Percentiles rank a stretch among this genome's conserved stretches.
These are phyloP conservation scores for Thelonectria discophora DNA, from an alignment of 2,329 filamentous ascomycete genomes.

Conservation along the genomic window DNA sequence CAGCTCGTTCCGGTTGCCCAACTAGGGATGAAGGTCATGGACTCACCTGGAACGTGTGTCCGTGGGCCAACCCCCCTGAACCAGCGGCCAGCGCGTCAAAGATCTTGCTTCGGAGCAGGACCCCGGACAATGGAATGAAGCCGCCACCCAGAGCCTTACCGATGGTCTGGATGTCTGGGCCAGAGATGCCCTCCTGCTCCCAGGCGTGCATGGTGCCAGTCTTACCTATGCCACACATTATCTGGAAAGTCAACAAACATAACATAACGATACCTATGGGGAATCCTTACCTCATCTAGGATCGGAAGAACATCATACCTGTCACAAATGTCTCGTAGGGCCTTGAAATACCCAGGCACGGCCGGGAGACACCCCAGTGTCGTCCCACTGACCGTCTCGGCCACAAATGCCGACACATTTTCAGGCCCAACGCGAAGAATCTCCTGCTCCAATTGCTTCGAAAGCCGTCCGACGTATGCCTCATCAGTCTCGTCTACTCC, in stretches of 20 bases:
- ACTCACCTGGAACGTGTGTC: constrained; percentile 71
- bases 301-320: constrained; percentile 78
- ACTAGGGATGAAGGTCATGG: too few species aligned
- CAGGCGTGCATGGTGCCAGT: constrained; percentile 69
- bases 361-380: constrained; percentile 72
- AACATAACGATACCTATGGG: too few species aligned
- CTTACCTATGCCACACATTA: constrained; percentile 75
- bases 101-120: constrained; percentile 64
- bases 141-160: constrained; percentile 74
- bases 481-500: constrained; percentile 60
- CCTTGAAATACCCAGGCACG: constrained; percentile 73
- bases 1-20: too few species aligned
- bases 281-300: constrained; percentile 79
- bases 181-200: constrained; percentile 63
- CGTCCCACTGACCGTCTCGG: constrained; percentile 78
- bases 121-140: constrained; percentile 67
- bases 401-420: constrained; percentile 75
- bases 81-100: constrained; percentile 53
- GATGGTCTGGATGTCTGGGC: constrained; percentile 71
- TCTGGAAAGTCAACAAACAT: too few species aligned
- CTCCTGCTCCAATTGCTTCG: constrained; percentile 71
- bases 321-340: constrained; percentile 73
- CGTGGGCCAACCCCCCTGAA: constrained; percentile 56
- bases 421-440: constrained; percentile 71
- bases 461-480: constrained; percentile 68